These are phyloP conservation scores for Yamadazyma nakazawae DNA, from an alignment of 805 yeast species.

Conservation along the genomic window DNA sequence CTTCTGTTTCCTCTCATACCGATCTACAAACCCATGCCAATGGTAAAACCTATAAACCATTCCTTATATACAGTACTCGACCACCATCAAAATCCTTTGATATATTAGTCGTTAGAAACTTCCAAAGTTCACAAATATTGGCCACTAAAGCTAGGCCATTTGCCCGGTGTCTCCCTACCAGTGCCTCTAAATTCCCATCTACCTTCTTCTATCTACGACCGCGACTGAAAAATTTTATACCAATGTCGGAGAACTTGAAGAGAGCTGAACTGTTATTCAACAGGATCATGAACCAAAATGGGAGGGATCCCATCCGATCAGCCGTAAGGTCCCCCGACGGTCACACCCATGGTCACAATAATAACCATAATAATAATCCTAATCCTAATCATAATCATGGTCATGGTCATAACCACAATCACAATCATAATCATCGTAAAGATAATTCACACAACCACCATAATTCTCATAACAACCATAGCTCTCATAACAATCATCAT, in stretches of 20 bases:
- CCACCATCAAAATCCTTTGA: too few species aligned
- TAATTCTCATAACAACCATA: slow-evolving; percentile 4
- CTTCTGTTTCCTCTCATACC: too few species aligned
- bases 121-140: too few species aligned
- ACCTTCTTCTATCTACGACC: not conserved
- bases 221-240: slow-evolving; percentile 1
- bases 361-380: slow-evolving; percentile 10
- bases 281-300: slow-evolving; percentile 42
- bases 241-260: slow-evolving; percentile 45
- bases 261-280: slow-evolving; percentile 46
- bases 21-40: too few species aligned
- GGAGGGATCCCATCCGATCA: slow-evolving; percentile 4
- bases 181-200: not conserved
- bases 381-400: too few species aligned
- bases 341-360: slow-evolving; percentile 5
- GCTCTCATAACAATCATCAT: not conserved
- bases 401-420: slow-evolving; percentile 9
- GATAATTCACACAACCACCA: slow-evolving; percentile 9
- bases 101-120: too few species aligned
- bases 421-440: slow-evolving; percentile 8
- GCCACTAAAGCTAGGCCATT: too few species aligned
- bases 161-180: too few species aligned
- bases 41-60: too few species aligned
- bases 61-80: too few species aligned
- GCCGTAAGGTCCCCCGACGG: slow-evolving; percentile 1